These are phyloP conservation scores for Flaveria robusta DNA, from an alignment of 129 eudicot species.

Conservation along the genomic window DNA sequence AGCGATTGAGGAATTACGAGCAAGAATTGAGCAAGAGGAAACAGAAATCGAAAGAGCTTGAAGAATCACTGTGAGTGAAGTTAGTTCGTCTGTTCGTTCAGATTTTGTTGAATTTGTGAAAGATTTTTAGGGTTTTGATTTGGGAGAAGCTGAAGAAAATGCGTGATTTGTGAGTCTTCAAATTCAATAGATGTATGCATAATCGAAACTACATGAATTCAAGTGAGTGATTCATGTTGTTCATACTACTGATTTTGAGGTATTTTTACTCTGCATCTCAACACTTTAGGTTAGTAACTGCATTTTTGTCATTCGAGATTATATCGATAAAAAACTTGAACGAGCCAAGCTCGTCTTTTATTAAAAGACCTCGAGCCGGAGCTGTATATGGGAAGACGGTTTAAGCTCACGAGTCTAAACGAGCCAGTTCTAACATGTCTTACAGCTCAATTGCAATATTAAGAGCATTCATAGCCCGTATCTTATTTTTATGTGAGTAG, in stretches of 20 bases:
- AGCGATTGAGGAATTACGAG: constrained; percentile 84
- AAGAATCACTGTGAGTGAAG: constrained; percentile 34
- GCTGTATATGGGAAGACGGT: too few species aligned
- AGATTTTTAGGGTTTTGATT: constrained; percentile 5
- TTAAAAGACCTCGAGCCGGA: too few species aligned
- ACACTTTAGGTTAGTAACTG: too few species aligned
- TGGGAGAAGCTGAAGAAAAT: background rate
- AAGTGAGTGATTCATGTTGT: constrained; percentile 4
- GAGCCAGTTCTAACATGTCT: too few species aligned
- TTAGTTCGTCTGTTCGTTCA: background rate
- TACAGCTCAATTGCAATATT: too few species aligned
- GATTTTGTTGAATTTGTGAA: constrained; percentile 14
- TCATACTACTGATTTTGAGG: constrained; percentile 11
- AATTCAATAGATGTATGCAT: constrained; percentile 7
- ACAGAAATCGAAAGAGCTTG: constrained; percentile 39
- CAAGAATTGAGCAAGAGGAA: constrained; percentile 60
- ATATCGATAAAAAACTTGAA: too few species aligned
- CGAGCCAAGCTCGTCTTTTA: too few species aligned
- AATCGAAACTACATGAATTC: background rate
- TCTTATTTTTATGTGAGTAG: too few species aligned
- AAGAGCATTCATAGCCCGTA: too few species aligned
- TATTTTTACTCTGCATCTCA: background rate
- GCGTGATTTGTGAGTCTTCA: background rate
- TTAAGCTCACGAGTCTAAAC: too few species aligned
- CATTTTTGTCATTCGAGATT: too few species aligned